Evolutionary conservation across 805 yeast genomes (phyloP), one percentile per base, ranked within the genome.

Genomic region (Suhomyces prunicola): DNA sequence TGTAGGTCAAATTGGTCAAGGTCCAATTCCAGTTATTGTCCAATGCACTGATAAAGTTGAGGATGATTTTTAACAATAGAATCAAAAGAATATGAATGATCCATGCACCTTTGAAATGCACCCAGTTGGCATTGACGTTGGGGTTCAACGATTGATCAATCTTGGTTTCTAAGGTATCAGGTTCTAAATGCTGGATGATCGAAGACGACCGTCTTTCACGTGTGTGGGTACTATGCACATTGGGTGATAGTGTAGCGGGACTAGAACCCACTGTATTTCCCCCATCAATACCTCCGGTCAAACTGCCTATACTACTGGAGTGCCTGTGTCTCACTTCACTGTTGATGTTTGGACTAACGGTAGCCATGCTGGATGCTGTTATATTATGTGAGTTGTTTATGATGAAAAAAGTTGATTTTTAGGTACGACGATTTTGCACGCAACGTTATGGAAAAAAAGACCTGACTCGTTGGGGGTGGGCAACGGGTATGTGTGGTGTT

Each of bases 101-200:
- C 99, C 99, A 94, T 1, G 98, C 98, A 47, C 96, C 99, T 63
- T 93, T 91, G 63, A 84, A 87, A 67, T 92, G 89, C 31, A 94
- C 97, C 99, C 99, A 93, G 60, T 86, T 86, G 26, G 97, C 97
- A 68, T 94, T 94, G 72, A 91, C 79, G 65, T 94, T 94, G 27
- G 96, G 92, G 60, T 88, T 83, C 48, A 91, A 77, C 50, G 87
- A 86, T 72, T 93, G 98, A 68, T 93, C 99, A 63, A 87, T 90
- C 68, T 87, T 89, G 41, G 92, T 96, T 60, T 93, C 97, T 61
- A 89, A 81, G 15, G 91, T 86, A 67, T 94, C 99, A 15, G 96
- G 96, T 66, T 89, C 94, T 50, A 93, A 88, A 65, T 93, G 97
- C 46, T 96, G 93, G 57, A 93, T 75, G 56, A 94, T 80, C 19